These are phyloP conservation scores for Penicillium bialowiezense DNA, from an alignment of 495 filamentous ascomycete genomes.

Conservation along the genomic window DNA sequence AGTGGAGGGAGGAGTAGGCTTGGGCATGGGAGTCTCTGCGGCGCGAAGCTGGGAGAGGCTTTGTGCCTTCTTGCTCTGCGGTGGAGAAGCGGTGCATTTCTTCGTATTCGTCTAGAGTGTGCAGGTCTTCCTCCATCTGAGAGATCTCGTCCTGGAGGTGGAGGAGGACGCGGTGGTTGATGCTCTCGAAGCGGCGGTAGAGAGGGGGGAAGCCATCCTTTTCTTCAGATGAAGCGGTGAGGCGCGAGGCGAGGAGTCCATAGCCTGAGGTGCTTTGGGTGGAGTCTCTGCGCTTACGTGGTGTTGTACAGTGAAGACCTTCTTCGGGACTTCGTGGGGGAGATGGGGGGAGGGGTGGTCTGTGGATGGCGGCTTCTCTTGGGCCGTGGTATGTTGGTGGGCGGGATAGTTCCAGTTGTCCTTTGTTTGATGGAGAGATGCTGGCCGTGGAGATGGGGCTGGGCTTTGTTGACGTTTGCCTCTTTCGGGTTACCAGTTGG, in stretches of 20 bases:
- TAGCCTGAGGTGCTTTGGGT: conserved; percentile 54
- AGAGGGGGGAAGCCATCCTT: conserved; percentile 57
- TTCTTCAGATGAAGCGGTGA: conserved; percentile 41
- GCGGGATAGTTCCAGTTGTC: conserved; percentile 17
- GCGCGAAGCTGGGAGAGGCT: conserved; percentile 59
- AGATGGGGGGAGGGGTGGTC: conserved; percentile 33
- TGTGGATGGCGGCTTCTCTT: conserved; percentile 20
- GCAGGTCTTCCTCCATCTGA: conserved; percentile 73
- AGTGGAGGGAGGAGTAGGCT: conserved; percentile 66
- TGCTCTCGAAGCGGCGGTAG: conserved; percentile 78
- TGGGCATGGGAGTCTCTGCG: conserved; percentile 59
- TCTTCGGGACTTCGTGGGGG: conserved; percentile 39
- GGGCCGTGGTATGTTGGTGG: conserved; percentile 33
- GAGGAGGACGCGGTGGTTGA: conserved; percentile 83
- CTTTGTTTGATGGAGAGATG: conserved; percentile 4
- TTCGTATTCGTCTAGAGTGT: conserved; percentile 68
- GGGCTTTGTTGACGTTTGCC: conserved; percentile 14
- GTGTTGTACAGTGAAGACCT: conserved; percentile 24
- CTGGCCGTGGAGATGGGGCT: conserved; percentile 13
- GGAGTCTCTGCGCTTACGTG: conserved; percentile 24
- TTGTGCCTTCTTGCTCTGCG: conserved; percentile 45
- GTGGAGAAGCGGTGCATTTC: conserved; percentile 59
- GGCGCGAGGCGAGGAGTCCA: conserved; percentile 60
- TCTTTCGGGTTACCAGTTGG: conserved; percentile 25
- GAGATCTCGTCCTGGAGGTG: conserved; percentile 85